A percentile compares a stretch with the other conserved stretches of the same genome.
Conservation (phyloP, 208 protist genomes). For the Naegleria gruberi region DNA sequence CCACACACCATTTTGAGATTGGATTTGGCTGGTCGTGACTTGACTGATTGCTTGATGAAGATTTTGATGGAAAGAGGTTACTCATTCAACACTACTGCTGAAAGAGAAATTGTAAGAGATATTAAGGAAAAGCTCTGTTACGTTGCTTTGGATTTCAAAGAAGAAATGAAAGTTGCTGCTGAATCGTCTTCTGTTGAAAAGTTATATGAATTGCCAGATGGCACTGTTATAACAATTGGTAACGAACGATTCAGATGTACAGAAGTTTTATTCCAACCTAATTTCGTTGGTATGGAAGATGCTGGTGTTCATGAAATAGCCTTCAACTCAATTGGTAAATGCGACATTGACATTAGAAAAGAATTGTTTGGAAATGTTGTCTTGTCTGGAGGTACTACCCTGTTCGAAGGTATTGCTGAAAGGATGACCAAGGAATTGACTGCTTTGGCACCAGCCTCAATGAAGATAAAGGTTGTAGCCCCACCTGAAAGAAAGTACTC, state of each 20-base stretch:
- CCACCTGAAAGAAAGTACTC: slow-evolving; percentile 54
- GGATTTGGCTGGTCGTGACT: slow-evolving; percentile 28
- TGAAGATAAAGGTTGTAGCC: no score
- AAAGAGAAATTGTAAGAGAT: neutral
- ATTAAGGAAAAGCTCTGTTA: slow-evolving; percentile 72
- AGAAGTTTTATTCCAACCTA: slow-evolving; percentile 91
- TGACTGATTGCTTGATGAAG: slow-evolving; percentile 27
- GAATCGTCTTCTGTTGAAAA: no score
- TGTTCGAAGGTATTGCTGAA: no score
- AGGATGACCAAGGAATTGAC: neutral
- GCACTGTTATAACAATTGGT: slow-evolving; percentile 69
- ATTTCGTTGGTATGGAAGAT: slow-evolving; percentile 79
- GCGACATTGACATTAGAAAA: slow-evolving; percentile 67
- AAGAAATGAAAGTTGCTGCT: neutral
- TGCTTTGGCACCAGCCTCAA: no score
- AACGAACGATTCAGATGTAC: slow-evolving; percentile 80
- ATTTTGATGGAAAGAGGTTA: slow-evolving; percentile 49
- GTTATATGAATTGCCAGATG: slow-evolving; percentile 42
- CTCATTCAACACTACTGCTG: slow-evolving; percentile 67
- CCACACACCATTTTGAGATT: slow-evolving; percentile 19
- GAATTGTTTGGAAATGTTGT: neutral
- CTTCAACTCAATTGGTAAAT: slow-evolving; percentile 94
- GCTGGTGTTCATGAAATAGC: slow-evolving; percentile 86
- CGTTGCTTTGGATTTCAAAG: slow-evolving; percentile 58
- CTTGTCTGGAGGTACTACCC: no score